Base-by-base conservation (phyloP, 2,329 filamentous ascomycete species). In the Lanzia echinophila region DNA sequence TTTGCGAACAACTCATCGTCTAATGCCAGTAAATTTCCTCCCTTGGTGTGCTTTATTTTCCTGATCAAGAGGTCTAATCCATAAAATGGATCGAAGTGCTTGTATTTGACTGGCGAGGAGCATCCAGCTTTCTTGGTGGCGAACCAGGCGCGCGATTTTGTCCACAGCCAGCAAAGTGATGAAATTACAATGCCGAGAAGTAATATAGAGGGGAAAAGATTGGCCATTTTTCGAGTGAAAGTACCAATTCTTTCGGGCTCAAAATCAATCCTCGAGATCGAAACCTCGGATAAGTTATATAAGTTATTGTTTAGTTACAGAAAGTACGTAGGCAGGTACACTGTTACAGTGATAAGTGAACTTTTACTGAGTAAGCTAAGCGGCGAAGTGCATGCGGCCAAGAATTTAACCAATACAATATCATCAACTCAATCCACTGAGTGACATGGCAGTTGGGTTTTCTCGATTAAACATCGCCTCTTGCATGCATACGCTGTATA, bases 1-100 rank as follows among this genome's bases (percentile, higher is more conserved):
- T 36, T 46, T 12, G 38, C 20, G 33, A 58, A 54, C 11, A 56
- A 15, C 8, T 51, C 13, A 10, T 36, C 34, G 19, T 58, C 47
- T 10, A 56, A 4, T 5, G 53, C 53, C n/a, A 53, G 24, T 2
- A 24, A 19, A 0, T 56, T 39, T 15, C 53, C 50, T 2, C 17
- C 19, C 1, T 48, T 48, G 2, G 22, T 53, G 31, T 32, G 6
- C 3, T 42, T 42, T 3, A 28, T 28, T n/a, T 33, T 36, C 22
- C 32, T 41, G 6, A 31, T 8, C 3, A 41, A 24, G 13, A 47
- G 34, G 19, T 53, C 42, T 3, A 53, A 28, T 53, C 43, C 43
- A 2, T 15, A 20, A 5, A 53, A 10, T 31, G 17, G 34, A 24
- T 47, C 50, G 1, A 39, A 1, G n/a, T 53, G 50, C 15, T 48